phyloP scores from a whole-genome alignment of 768 basidiomycete genomes.

The Psilocybe cubensis region DNA sequence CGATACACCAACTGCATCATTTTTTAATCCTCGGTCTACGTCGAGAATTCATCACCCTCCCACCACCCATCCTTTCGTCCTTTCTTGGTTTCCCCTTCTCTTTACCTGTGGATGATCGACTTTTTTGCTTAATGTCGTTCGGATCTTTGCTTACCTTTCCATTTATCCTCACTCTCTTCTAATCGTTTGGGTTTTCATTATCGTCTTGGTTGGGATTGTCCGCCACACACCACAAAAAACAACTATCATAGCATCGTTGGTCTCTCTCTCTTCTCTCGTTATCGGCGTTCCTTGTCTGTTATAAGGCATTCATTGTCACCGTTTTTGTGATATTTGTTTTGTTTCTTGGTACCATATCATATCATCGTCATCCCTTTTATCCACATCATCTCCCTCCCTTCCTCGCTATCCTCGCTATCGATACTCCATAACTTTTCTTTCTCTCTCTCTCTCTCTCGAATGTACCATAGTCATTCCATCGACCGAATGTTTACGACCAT shows the following conservation, averaged over 20 bases:
- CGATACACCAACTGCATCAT: slow-evolving; percentile 1
- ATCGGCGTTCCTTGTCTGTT: not conserved
- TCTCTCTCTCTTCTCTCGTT: not conserved
- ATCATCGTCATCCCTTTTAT: slow-evolving; percentile 14
- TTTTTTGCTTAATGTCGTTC: not conserved
- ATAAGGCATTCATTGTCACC: not conserved
- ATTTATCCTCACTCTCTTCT: slow-evolving; percentile 5
- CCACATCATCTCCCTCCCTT: not conserved
- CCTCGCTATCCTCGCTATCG: slow-evolving; percentile 1
- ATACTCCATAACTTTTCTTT: not conserved
- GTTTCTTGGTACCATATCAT: not conserved
- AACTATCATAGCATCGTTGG: not conserved
- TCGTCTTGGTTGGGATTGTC: not conserved
- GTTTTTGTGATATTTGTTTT: not conserved
- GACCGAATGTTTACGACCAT: not conserved
- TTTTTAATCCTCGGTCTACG: not conserved
- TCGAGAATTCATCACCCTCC: not conserved
- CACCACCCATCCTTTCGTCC: slow-evolving; percentile 9
- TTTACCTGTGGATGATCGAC: not conserved
- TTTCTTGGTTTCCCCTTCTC: slow-evolving; percentile 7
- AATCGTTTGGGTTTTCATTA: not conserved
- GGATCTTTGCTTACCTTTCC: not conserved
- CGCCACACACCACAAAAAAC: not conserved
- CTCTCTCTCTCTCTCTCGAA: not conserved
- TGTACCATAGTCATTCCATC: not conserved